phyloP scores from a whole-genome alignment of 495 filamentous ascomycete species.

The Parachaetomium inaequale region DNA sequence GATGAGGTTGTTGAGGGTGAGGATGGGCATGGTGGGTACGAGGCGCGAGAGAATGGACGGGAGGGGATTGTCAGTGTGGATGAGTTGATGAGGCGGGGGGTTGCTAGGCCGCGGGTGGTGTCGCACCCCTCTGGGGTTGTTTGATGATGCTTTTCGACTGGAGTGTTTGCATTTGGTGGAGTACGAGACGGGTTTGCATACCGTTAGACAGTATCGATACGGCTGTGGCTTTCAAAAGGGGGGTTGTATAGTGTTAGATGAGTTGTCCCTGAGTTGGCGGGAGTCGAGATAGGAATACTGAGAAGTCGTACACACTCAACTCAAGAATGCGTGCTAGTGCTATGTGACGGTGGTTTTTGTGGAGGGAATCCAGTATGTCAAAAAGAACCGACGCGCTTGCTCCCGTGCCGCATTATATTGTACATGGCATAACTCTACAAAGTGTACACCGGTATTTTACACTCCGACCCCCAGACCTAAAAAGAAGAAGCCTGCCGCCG shows the following conservation, averaged over 20 bases:
- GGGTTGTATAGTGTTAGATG: neutral
- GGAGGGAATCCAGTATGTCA: no score
- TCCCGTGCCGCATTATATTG: neutral
- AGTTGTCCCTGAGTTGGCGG: no score
- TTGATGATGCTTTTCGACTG: neutral
- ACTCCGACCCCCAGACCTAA: neutral
- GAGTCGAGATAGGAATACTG: neutral
- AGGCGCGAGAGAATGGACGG: neutral
- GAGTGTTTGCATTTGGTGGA: no score
- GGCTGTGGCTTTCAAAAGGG: neutral
- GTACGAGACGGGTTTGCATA: neutral
- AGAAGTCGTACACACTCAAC: neutral
- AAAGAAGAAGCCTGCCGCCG: neutral
- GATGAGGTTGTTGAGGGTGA: no score
- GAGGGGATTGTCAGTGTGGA: neutral
- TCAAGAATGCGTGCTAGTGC: neutral
- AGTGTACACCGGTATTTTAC: neutral
- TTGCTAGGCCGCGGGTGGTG: neutral
- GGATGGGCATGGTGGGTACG: no score
- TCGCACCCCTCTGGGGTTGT: neutral
- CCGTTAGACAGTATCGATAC: neutral
- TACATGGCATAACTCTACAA: slow-evolving; percentile 5
- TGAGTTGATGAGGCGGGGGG: neutral
- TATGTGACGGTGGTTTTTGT: neutral
- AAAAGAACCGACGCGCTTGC: neutral